Evolutionary conservation across 768 basidiomycete genomes (phyloP).

Genomic region (Pulveroboletus ravenelii): DNA sequence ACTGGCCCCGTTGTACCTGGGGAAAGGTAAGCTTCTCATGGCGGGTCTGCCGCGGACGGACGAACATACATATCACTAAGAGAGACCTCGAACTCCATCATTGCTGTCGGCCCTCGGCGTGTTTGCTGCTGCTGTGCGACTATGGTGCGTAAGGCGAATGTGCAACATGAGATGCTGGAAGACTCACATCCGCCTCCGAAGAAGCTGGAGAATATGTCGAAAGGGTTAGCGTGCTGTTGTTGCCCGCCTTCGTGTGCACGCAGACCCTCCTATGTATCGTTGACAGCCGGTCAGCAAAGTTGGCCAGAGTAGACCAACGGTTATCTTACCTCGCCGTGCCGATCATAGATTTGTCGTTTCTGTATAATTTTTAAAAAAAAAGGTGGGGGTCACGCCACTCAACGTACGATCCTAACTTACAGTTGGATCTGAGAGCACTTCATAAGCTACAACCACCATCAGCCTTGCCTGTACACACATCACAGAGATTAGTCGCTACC

Average conservation of each 20-base stretch:
- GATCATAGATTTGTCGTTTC: constrained; percentile 94
- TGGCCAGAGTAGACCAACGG: background rate
- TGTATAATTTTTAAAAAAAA: constrained; percentile 26
- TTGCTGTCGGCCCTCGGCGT: constrained; percentile 68
- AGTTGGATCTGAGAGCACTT: constrained; percentile 83
- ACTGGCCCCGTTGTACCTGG: constrained; percentile 76
- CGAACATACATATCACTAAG: constrained; percentile 73
- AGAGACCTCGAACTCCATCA: constrained; percentile 81
- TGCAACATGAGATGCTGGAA: background rate
- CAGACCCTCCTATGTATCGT: constrained; percentile 65
- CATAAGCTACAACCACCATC: constrained; percentile 60
- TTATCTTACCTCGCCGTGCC: constrained; percentile 72
- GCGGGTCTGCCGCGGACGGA: background rate
- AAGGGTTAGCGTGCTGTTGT: constrained; percentile 71
- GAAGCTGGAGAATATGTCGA: constrained; percentile 91
- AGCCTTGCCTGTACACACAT: constrained; percentile 1
- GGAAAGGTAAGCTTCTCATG: constrained; percentile 4
- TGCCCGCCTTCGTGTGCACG: constrained; percentile 90
- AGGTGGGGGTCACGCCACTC: background rate
- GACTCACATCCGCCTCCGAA: constrained; percentile 78
- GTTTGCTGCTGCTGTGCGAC: constrained; percentile 49
- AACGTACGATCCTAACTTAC: constrained; percentile 38
- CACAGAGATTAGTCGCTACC: constrained; percentile 45
- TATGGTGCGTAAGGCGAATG: constrained; percentile 1
- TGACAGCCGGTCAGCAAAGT: constrained; percentile 8